Conservation (phyloP, 116 monocot genomes). For the Thalassia testudinum region DNA sequence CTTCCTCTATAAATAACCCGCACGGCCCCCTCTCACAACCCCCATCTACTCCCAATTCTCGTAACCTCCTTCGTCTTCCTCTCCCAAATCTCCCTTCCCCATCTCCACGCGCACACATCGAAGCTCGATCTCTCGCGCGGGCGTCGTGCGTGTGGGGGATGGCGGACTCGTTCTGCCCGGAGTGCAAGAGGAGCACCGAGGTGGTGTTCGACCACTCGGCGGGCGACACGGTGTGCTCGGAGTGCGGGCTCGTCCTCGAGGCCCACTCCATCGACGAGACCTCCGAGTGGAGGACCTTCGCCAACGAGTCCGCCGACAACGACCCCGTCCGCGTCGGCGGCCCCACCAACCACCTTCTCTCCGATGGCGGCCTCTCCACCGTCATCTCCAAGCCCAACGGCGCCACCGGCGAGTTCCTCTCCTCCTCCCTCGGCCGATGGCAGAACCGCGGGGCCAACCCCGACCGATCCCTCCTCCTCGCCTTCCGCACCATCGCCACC, state of each 20-base stretch:
- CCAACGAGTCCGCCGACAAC: conserved; percentile 47
- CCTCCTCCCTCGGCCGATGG: conserved; percentile 46
- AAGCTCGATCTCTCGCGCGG: too few relatives aligned
- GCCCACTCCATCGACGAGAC: conserved; percentile 53
- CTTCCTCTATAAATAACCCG: too few relatives aligned
- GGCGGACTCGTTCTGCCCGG: conserved; percentile 35
- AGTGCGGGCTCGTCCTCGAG: conserved; percentile 56
- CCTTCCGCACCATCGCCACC: conserved; percentile 46
- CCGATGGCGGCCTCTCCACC: conserved; percentile 37
- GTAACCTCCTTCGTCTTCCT: too few relatives aligned
- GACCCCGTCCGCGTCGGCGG: conserved; percentile 60
- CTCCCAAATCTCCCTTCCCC: too few relatives aligned
- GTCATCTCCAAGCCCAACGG: conserved; percentile 51
- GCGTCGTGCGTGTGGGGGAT: neutral
- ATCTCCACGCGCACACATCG: too few relatives aligned
- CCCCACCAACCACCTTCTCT: conserved; percentile 39
- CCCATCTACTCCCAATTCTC: too few relatives aligned
- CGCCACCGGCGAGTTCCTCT: conserved; percentile 27
- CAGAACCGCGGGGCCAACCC: conserved; percentile 48
- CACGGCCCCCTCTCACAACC: too few relatives aligned
- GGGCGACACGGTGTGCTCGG: conserved; percentile 52
- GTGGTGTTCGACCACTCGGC: conserved; percentile 51
- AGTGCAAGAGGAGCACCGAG: conserved; percentile 42
- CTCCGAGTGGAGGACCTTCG: conserved; percentile 62
- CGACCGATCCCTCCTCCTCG: conserved; percentile 34